Percentiles rank a stretch among this genome's conserved stretches.
Conservation (phyloP, 192 early-diverging fungal species). For the Backusella mclennaniae region DNA sequence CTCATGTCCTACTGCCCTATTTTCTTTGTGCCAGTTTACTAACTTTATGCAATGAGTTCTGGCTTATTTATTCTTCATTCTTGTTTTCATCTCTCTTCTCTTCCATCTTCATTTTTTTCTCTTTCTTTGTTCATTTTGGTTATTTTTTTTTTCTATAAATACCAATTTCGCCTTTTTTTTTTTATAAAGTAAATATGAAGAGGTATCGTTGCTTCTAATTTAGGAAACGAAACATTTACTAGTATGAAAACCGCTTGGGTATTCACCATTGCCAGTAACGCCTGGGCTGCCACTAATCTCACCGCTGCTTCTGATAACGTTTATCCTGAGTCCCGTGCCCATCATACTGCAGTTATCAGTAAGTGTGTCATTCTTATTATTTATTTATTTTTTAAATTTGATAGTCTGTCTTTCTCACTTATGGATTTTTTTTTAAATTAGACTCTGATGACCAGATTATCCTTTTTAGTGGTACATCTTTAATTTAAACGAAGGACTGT, state of each 20-base stretch:
- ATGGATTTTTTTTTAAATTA: not conserved
- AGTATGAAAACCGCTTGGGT: conserved; percentile 13
- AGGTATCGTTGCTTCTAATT: conserved; percentile 10
- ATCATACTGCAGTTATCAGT: conserved; percentile 30
- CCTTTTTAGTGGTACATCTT: conserved; percentile 31
- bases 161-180: not conserved
- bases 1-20: conserved; percentile 1
- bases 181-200: not conserved
- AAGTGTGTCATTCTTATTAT: conserved; percentile 12
- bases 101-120: not conserved
- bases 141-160: too few species aligned
- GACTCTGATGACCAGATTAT: conserved; percentile 24
- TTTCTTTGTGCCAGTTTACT: not conserved
- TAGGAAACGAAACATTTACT: not conserved
- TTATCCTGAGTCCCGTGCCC: not conserved
- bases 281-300: not conserved
- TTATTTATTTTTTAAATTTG: not conserved
- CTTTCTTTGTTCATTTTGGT: not conserved
- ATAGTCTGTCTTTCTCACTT: not conserved
- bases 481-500: not conserved
- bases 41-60: not conserved
- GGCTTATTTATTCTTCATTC: not conserved
- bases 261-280: conserved; percentile 16
- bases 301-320: not conserved
- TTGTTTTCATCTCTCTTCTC: not conserved